Percentiles rank a stretch among this genome's conserved stretches.
Conservation (phyloP, 1,139 yeast species). For the Groenewaldozyma sp. region DNA sequence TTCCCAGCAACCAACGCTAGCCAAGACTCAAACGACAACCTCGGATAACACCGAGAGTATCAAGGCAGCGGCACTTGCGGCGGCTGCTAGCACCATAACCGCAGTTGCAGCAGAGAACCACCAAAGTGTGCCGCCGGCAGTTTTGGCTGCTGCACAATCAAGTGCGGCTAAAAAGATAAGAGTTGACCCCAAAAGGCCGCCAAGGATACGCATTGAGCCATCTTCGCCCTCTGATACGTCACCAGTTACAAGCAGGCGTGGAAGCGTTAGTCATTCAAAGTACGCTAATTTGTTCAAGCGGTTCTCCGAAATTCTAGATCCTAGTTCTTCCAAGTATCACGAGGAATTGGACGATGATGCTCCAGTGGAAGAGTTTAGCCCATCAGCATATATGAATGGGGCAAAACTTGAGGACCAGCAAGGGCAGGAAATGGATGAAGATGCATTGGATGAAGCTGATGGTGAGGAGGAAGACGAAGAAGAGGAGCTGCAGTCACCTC, state of each 20-base stretch:
- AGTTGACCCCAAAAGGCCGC: slow-evolving; percentile 1
- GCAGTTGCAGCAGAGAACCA: neutral
- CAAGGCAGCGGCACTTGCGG: slow-evolving; percentile 2
- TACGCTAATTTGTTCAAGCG: neutral
- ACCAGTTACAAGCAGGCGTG: neutral
- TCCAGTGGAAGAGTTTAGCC: too few species aligned
- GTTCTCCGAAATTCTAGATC: slow-evolving; percentile 1
- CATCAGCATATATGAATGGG: too few species aligned
- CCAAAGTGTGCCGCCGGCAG: neutral
- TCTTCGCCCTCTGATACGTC: neutral
- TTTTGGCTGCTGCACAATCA: slow-evolving; percentile 8
- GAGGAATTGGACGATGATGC: neutral
- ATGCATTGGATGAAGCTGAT: neutral
- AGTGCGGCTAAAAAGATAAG: slow-evolving; percentile 4
- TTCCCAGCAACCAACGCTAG: too few species aligned
- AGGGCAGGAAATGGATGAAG: too few species aligned
- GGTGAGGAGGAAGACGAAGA: neutral
- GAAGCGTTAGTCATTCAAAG: neutral
- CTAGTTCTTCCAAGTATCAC: neutral
- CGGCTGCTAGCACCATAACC: slow-evolving; percentile 2
- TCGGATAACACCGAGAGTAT: neutral
- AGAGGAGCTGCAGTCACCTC: too few species aligned
- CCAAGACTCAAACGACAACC: too few species aligned
- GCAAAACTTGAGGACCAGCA: too few species aligned
- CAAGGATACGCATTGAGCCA: too few species aligned